These are phyloP conservation scores for Emydomyces testavorans DNA, from an alignment of 2,329 filamentous ascomycete genomes.

Conservation along the genomic window DNA sequence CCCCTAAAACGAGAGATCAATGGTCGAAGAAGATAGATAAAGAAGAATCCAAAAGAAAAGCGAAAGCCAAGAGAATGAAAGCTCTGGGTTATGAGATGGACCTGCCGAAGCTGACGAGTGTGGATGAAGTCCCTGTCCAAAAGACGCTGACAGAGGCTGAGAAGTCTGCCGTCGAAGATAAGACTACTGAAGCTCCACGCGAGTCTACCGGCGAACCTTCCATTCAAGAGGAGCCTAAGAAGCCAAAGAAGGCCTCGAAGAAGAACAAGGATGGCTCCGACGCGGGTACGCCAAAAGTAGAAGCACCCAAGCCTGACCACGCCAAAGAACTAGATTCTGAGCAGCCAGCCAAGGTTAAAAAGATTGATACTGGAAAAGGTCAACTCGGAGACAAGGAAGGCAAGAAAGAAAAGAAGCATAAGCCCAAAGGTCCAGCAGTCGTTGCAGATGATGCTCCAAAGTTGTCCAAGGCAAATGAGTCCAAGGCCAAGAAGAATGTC, in stretches of 20 bases:
- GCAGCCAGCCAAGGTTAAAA: neutral
- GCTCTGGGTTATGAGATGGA: conserved; percentile 74
- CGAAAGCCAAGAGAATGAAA: conserved; percentile 64
- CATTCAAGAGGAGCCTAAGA: conserved; percentile 17
- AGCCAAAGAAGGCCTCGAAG: conserved; percentile 20
- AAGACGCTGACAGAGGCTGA: conserved; percentile 24
- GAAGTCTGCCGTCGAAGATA: conserved; percentile 16
- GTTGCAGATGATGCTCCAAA: neutral
- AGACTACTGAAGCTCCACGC: conserved; percentile 23
- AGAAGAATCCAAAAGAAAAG: conserved; percentile 58
- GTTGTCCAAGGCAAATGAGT: neutral
- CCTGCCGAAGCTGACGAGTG: conserved; percentile 57
- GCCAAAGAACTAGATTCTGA: conserved; percentile 5
- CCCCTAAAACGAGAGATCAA: conserved; percentile 58
- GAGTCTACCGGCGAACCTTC: conserved; percentile 20
- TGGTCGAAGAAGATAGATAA: conserved; percentile 66
- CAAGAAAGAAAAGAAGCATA: conserved; percentile 8
- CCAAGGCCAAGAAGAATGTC: conserved; percentile 1
- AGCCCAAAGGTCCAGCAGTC: neutral
- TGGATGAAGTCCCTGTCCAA: conserved; percentile 42
- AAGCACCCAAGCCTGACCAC: conserved; percentile 12
- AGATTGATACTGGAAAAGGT: neutral
- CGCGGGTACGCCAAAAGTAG: neutral
- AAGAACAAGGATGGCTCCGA: conserved; percentile 19
- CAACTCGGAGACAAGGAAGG: neutral